Base-by-base conservation (phyloP, 1,284 basidiomycete genomes). In the Ganoderma sinense region DNA sequence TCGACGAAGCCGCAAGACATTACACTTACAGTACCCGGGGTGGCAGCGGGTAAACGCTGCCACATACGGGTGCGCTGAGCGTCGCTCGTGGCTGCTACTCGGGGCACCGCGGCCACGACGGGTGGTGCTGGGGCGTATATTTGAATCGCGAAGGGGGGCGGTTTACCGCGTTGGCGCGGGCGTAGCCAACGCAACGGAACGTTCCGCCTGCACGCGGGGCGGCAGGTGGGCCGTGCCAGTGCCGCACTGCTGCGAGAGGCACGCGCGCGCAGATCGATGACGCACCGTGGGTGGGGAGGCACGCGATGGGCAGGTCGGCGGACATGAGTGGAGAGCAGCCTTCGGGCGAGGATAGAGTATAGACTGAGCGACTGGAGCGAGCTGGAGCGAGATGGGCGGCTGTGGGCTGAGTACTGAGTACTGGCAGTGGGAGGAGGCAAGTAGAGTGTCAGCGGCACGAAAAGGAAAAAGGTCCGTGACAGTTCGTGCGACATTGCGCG, bases 1-100 rank as follows among this genome's bases (percentile, higher is more conserved):
- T 56, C 53, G 53, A 56, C 26, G 53, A 56, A 56, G 18, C 53
- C 53, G 13, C 53, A 33, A 56, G 53, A 56, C 29, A 51, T 51
- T 51, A 51, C 48, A 26, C 48, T 26, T 51, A 26, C 45, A 48
- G 51, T 55, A 31, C 29, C 51, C 53, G 53, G 18, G 45, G 29
- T 33, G 29, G 29, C 29, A 56, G 53, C 53, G 53, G 53, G 16
- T 14, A 56, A 29, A 13, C 16, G 2, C 53, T 56, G 53, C 53
- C 48, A 51, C 48, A 51, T 51, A 23, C 23, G 48, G 48, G 48
- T 56, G 53, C 53, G 29, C 53, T 56, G 53, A 56, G 53, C 31
- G 53, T 33, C 31, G 53, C 31, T 31, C 53, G 53, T 29, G 14
- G 31, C 53, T 56, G 53, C 18, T 56, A 33, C 29, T 56, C 29